Evolutionary conservation across 257 asterid genomes (phyloP), one percentile per base, ranked within the genome.

Genomic region (Scutellaria minor): DNA sequence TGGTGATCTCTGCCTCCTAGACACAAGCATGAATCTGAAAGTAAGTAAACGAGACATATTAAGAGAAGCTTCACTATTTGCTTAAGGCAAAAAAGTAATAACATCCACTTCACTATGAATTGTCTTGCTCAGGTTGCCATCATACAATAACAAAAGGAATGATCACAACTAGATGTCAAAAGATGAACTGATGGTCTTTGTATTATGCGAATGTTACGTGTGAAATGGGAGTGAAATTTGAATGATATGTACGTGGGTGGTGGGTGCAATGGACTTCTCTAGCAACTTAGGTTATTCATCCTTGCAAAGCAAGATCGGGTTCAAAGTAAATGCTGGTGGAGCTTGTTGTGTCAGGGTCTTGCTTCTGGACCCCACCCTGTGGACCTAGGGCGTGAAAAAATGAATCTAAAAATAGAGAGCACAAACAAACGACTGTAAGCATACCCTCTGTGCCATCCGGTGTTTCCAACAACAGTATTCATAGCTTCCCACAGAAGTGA

Each of bases 401-500:
- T 14, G n/a, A 53, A 7, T 31, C 37, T 39, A 14, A 7, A 9
- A 12, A 44, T 24, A 24, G 24, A 69, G 35, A 70, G 13, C 18
- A 42, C 10, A 31, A 31, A 3, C 1, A 18, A 12, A 44, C 18
- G 60, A 14, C 37, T 3, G 3, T n/a, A n/a, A 35, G 31, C 68
- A 48, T 85, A 90, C 96, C 96, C 96, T 82, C 96, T 78, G 64
- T 47, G 79, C 35, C 62, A 76, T 76, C 92, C 95, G 66, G 88
- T 90, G 55, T 88, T 79, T 79, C 81, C 86, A 80, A 80, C 90
- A 53, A 83, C 67, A 20, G 95, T 77, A 70, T 79, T 60, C 96
- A 88, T 90, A 50, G 95, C 96, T 80, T 88, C 87, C 96, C 96
- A 90, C 44, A 90, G 95, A 70, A 88, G 95, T 12, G 85, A 48